A percentile compares a stretch with the other conserved stretches of the same genome.
Evolutionary conservation across 2,329 filamentous ascomycete genomes (phyloP).

Genomic region (Aspergillus luchuensis): DNA sequence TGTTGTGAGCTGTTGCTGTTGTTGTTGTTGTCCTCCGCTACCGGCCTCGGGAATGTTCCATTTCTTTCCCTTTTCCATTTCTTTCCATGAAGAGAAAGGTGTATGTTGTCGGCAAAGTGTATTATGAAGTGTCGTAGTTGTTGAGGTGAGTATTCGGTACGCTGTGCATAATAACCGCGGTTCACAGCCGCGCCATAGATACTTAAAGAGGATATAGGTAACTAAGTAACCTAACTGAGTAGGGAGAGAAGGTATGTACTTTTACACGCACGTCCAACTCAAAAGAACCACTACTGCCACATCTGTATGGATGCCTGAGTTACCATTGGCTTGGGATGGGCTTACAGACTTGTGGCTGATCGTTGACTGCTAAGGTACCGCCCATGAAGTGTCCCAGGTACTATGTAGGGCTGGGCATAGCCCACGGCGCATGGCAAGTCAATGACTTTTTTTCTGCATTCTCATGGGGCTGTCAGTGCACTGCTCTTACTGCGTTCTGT

Average conservation of each 20-base stretch:
- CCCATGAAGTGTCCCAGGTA: background rate
- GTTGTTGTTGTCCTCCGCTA: background rate
- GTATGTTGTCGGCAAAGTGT: background rate
- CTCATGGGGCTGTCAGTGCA: background rate
- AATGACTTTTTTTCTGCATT: background rate
- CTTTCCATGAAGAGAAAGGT: background rate
- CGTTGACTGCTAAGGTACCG: constrained; percentile 2
- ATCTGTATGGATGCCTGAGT: background rate
- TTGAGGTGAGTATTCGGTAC: background rate
- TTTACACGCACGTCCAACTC: background rate
- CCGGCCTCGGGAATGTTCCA: background rate
- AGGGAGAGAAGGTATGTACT: background rate
- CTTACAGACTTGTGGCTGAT: constrained; percentile 2
- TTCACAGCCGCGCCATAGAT: background rate
- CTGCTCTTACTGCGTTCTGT: too few species aligned
- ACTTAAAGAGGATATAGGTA: background rate
- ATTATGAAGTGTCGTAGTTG: background rate
- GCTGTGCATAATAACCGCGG: background rate
- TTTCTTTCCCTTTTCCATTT: background rate
- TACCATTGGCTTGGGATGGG: background rate
- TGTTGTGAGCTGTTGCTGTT: background rate
- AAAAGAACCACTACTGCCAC: background rate
- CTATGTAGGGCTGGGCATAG: background rate
- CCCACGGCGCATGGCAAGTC: background rate
- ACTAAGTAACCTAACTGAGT: background rate